phyloP scores from a whole-genome alignment of 768 basidiomycete species.

The Pleurotus cornucopiae region DNA sequence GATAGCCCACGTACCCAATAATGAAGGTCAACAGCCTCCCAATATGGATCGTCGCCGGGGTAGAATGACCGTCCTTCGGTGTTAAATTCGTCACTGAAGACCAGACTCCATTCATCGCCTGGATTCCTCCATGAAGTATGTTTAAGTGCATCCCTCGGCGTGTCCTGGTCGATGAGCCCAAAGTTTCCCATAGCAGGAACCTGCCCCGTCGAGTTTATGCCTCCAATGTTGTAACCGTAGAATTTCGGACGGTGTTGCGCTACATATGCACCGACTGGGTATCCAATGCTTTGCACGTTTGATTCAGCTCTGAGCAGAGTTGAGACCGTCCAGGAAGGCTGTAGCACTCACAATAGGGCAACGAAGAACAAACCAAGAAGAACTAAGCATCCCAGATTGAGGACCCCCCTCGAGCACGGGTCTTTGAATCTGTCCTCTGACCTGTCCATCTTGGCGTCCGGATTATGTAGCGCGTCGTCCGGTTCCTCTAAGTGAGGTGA shows the following conservation, averaged over 20 bases:
- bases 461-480: slow-evolving; percentile 75
- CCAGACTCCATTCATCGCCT: slow-evolving; percentile 45
- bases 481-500: slow-evolving; percentile 52
- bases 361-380: slow-evolving; percentile 45
- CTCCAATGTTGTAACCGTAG: slow-evolving; percentile 40
- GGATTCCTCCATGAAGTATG: slow-evolving; percentile 59
- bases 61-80: slow-evolving; percentile 72
- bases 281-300: slow-evolving; percentile 3
- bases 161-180: slow-evolving; percentile 56
- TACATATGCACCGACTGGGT: slow-evolving; percentile 30
- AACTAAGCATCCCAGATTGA: slow-evolving; percentile 67
- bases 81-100: slow-evolving; percentile 84
- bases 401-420: slow-evolving; percentile 37
- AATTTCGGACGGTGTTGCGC: slow-evolving; percentile 18
- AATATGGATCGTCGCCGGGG: slow-evolving; percentile 81
- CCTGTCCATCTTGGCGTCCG: slow-evolving; percentile 32
- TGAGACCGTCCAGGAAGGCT: neutral
- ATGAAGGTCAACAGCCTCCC: slow-evolving; percentile 76
- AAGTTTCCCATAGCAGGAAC: slow-evolving; percentile 61
- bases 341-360: slow-evolving; percentile 52
- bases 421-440: slow-evolving; percentile 29
- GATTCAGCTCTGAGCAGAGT: neutral
- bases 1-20: slow-evolving; percentile 52
- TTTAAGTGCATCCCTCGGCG: slow-evolving; percentile 51
- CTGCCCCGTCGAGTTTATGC: slow-evolving; percentile 67